phyloP scores from a whole-genome alignment of 345 rosid genomes.

The Eucalyptus camaldulensis region DNA sequence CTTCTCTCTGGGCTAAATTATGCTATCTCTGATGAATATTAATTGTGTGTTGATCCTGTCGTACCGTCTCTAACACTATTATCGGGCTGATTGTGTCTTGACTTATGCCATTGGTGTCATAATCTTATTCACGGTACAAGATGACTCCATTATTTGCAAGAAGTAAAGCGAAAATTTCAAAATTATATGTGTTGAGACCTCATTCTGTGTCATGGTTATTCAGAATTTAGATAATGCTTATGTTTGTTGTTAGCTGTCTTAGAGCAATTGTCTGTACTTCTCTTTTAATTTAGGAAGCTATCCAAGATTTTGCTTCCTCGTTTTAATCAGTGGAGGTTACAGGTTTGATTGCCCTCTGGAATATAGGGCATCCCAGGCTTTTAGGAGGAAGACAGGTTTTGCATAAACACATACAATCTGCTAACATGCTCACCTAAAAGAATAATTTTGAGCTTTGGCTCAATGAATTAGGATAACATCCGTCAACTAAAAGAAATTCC shows the following conservation, averaged over 20 bases:
- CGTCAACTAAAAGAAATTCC: not conserved
- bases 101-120: not conserved
- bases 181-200: not conserved
- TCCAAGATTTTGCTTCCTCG: not conserved
- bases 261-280: not conserved
- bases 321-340: not conserved
- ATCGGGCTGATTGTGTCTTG: not conserved
- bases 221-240: not conserved
- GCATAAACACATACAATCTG: not conserved
- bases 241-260: not conserved
- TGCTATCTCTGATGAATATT: not conserved
- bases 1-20: not conserved
- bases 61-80: not conserved
- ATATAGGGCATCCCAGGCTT: not conserved
- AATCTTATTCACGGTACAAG: not conserved
- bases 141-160: not conserved
- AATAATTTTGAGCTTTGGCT: not conserved
- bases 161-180: not conserved
- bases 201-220: not conserved
- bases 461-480: not conserved
- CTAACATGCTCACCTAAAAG: not conserved
- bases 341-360: not conserved
- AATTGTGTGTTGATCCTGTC: not conserved
- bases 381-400: not conserved
- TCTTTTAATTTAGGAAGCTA: not conserved